phyloP scores from a whole-genome alignment of 2,329 filamentous ascomycete genomes.

The Fusarium euwallaceae region DNA sequence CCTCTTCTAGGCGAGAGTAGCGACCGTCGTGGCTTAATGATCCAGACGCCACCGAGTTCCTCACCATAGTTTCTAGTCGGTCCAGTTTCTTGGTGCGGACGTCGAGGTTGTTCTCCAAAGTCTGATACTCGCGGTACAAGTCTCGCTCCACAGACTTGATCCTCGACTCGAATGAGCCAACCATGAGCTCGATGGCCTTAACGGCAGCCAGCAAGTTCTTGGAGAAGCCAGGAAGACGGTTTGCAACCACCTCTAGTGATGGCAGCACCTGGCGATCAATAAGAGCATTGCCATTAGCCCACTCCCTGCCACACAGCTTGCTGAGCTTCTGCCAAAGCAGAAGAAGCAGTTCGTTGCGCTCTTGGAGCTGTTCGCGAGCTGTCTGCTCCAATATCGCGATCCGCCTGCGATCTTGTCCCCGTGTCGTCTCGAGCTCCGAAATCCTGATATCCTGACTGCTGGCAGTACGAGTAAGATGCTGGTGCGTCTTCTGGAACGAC shows the following conservation, averaged over 20 bases:
- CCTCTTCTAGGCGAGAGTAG: conserved; percentile 69
- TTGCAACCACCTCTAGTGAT: conserved; percentile 86
- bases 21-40: conserved; percentile 59
- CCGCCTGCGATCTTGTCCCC: conserved; percentile 82
- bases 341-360: conserved; percentile 89
- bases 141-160: conserved; percentile 90
- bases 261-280: conserved; percentile 88
- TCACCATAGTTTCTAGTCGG: conserved; percentile 83
- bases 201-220: conserved; percentile 90
- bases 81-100: conserved; percentile 87
- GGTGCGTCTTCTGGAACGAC: conserved; percentile 86
- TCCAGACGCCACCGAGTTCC: conserved; percentile 70
- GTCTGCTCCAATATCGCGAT: conserved; percentile 81
- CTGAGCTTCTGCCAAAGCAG: conserved; percentile 92
- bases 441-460: conserved; percentile 88
- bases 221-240: conserved; percentile 87
- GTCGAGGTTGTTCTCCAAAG: conserved; percentile 84
- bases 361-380: conserved; percentile 87
- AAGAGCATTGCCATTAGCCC: conserved; percentile 89
- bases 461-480: conserved; percentile 87
- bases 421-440: conserved; percentile 84
- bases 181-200: conserved; percentile 85
- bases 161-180: conserved; percentile 81
- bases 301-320: conserved; percentile 88
- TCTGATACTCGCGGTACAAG: conserved; percentile 91